Evolutionary conservation across 345 rosid species (phyloP).

Genomic region (Reutealis trisperma): DNA sequence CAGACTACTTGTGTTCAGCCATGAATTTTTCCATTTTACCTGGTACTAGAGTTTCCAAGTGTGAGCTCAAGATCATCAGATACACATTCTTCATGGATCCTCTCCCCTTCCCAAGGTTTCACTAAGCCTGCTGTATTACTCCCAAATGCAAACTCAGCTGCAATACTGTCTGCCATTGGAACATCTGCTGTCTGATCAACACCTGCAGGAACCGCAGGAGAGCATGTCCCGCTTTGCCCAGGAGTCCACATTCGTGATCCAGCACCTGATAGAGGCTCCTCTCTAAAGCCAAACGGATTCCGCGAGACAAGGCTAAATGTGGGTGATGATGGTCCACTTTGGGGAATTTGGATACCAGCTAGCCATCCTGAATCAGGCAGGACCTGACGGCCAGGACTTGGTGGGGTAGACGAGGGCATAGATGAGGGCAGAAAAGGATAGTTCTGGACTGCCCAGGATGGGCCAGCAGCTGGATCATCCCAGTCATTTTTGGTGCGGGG

Average conservation of each 20-base stretch:
- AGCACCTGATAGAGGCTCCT: conserved; percentile 58
- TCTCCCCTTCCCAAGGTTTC: conserved; percentile 99
- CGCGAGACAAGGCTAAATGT: conserved; percentile 83
- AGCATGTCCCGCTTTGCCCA: conserved; percentile 94
- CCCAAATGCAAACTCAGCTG: conserved; percentile 93
- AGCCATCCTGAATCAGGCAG: conserved; percentile 89
- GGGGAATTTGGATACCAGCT: conserved; percentile 71
- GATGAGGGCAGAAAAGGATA: conserved; percentile 46
- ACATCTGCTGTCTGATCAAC: conserved; percentile 77
- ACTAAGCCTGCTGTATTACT: conserved; percentile 65
- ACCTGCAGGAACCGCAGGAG: conserved; percentile 82
- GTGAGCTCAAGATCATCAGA: conserved; percentile 98
- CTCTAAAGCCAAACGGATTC: conserved; percentile 75
- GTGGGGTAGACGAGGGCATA: conserved; percentile 85
- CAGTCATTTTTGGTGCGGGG: conserved; percentile 64
- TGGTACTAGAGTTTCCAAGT: conserved; percentile 83
- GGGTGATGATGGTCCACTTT: conserved; percentile 80
- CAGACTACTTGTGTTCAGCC: background rate
- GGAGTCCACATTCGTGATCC: conserved; percentile 94
- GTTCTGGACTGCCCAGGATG: conserved; percentile 52
- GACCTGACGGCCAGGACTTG: conserved; percentile 78
- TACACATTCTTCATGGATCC: conserved; percentile 88
- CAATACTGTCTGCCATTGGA: conserved; percentile 71
- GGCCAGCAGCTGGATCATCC: conserved; percentile 59
- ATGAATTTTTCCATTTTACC: conserved; percentile 38